phyloP scores from a whole-genome alignment of 768 basidiomycete species.

The Mycena rosella region DNA sequence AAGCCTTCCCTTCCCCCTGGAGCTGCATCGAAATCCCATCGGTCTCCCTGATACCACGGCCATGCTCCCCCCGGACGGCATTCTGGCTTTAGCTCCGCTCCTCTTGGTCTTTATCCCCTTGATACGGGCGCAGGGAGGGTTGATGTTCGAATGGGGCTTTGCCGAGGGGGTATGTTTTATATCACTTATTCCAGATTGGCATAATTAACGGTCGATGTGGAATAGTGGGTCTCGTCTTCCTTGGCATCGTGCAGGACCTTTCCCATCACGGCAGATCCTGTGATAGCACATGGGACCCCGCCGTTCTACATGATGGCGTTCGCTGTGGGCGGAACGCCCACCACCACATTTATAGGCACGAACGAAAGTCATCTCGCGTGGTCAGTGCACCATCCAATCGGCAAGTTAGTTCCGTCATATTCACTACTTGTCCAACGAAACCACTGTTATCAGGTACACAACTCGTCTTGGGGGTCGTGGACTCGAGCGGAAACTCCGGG shows the following conservation, averaged over 20 bases:
- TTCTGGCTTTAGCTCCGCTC: too few relatives aligned
- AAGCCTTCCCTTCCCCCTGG: too few relatives aligned
- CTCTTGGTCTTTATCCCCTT: too few relatives aligned
- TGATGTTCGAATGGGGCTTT: conserved; percentile 9
- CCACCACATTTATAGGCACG: conserved; percentile 44
- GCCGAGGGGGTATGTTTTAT: not conserved
- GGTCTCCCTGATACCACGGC: too few relatives aligned
- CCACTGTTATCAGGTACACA: conserved; percentile 51
- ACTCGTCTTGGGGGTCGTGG: conserved; percentile 60
- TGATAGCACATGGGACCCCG: conserved; percentile 34
- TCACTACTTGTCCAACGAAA: not conserved
- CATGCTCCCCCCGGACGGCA: too few relatives aligned
- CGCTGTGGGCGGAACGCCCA: conserved; percentile 45
- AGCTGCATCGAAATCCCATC: too few relatives aligned
- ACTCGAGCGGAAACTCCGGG: conserved; percentile 57
- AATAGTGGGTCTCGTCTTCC: not conserved
- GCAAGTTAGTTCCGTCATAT: conserved; percentile 41
- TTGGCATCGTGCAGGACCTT: conserved; percentile 7
- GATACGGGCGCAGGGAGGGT: not conserved
- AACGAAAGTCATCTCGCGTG: conserved; percentile 48
- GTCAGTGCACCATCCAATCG: conserved; percentile 48
- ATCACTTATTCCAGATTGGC: too few relatives aligned
- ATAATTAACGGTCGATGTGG: too few relatives aligned
- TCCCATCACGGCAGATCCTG: not conserved
- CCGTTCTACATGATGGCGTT: conserved; percentile 55